Percentiles rank a stretch among this genome's conserved stretches.
Conservation (phyloP, 805 yeast genomes). For the Zygotorulaspora danielsina region DNA sequence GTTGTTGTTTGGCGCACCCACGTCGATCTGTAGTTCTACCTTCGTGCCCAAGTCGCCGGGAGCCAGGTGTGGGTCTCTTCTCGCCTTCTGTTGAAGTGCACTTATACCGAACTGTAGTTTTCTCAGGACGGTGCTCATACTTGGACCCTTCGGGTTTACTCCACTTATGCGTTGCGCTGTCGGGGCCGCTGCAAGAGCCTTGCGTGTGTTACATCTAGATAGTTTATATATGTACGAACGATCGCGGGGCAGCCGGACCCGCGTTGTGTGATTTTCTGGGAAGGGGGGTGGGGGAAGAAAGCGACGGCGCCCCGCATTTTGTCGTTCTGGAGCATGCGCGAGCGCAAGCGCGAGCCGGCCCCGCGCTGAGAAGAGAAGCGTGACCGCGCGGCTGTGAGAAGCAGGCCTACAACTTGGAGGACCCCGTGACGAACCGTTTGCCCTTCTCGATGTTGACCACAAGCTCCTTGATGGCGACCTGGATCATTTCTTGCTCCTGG, state of each 20-base stretch:
- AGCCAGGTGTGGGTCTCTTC: neutral
- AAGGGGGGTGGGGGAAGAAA: constrained; percentile 1
- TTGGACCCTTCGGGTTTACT: neutral
- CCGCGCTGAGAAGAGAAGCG: too few species aligned
- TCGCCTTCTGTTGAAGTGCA: neutral
- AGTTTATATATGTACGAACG: neutral
- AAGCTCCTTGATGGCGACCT: constrained; percentile 51
- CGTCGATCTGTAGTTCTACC: constrained; percentile 4
- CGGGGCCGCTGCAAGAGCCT: too few species aligned
- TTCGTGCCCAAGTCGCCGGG: neutral
- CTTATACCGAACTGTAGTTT: constrained; percentile 1
- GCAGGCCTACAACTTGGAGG: constrained; percentile 21
- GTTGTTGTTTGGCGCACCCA: constrained; percentile 10
- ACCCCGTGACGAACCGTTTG: constrained; percentile 40
- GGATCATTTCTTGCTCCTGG: constrained; percentile 50
- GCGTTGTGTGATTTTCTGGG: neutral
- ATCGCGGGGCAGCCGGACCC: neutral
- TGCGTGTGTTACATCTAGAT: too few species aligned
- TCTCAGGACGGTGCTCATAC: constrained; percentile 1
- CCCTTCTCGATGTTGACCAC: constrained; percentile 58
- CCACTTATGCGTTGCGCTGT: neutral
- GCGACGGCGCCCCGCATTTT: too few species aligned
- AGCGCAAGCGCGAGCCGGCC: too few species aligned
- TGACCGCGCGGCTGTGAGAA: too few species aligned
- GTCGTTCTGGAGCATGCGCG: too few species aligned